Evolutionary conservation across 2,329 filamentous ascomycete genomes (phyloP), one percentile per base, ranked within the genome.

Genomic region (Penicillium sp.): DNA sequence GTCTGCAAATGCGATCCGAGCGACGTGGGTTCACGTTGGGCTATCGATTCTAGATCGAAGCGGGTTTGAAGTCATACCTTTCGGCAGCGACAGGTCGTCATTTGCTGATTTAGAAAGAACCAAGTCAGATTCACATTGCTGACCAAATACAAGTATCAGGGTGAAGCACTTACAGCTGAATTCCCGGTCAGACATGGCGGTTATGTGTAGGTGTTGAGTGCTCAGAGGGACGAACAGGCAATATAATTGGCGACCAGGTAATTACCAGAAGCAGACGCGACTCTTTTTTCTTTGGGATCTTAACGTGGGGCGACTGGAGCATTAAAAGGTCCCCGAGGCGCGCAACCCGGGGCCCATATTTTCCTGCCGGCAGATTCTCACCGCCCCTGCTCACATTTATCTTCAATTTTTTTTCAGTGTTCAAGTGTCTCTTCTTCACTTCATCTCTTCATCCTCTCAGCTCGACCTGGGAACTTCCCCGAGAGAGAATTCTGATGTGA

Each of bases 71-170:
- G 41, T 51, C 61, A 47, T 66, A 78, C 76, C 76, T 73, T 81
- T 81, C 25, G 79, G 79, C 43, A 82, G 73, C 59, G 78, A 81
- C 58, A 82, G 70, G 59, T 82, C 79, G 59, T 82, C 79, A 65
- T 72, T 77, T 56, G 73, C 76, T 79, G 52, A 40, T 35, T 45
- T 36, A 42, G 33, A 38, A 34, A 11, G 46, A 52, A 35, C 18
- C 43, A 50, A 46, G 56, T 62, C 47, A 66, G 59, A 53, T 50
- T 37, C 43, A 36, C 34, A 25, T 45, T 49, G 49, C 43, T 48
- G 46, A 34, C 55, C 49, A 32, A 4, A 46, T 29, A 39, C 34
- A 38, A 46, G 36, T 45, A 13, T 25, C n/a, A 33, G 48, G 25
- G 33, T 34, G 51, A 11, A 38, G 27, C 44, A 66, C 70, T 58